Percentiles rank a stretch among this genome's conserved stretches.
phyloP scores from a whole-genome alignment of 495 filamentous ascomycete species.

The Paragyromitra xinjiangensis region DNA sequence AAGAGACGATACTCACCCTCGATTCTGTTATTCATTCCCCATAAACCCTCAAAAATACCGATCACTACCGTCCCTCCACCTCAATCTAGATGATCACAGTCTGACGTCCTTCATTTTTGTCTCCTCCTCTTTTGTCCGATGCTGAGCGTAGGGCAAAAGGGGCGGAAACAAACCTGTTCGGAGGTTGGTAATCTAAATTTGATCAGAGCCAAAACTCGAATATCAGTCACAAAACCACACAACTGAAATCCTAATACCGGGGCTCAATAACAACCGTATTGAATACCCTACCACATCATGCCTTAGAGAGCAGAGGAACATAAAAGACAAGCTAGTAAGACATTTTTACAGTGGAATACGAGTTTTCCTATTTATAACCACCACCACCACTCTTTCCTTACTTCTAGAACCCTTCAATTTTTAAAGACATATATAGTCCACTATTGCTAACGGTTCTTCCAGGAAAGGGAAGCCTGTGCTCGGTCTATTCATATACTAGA shows the following conservation, averaged over 20 bases:
- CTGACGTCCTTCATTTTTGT: slow-evolving; percentile 53
- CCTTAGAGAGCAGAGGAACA: neutral
- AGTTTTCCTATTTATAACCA: neutral
- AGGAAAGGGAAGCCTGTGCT: neutral
- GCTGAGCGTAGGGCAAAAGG: slow-evolving; percentile 46
- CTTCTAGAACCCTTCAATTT: neutral
- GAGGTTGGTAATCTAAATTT: slow-evolving; percentile 35
- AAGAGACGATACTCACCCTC: slow-evolving; percentile 22
- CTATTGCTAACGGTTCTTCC: neutral
- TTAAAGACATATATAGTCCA: neutral
- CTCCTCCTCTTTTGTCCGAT: slow-evolving; percentile 56
- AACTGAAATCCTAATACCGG: neutral
- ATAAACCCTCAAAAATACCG: neutral
- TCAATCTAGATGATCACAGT: neutral
- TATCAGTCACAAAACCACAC: neutral
- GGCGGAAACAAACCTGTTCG: slow-evolving; percentile 47
- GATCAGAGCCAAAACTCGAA: slow-evolving; percentile 2
- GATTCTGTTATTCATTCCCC: slow-evolving; percentile 11
- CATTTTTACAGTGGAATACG: neutral
- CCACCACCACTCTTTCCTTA: neutral
- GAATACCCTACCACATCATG: neutral
- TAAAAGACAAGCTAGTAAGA: neutral
- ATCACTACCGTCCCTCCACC: neutral
- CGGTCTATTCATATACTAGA: neutral
- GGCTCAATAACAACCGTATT: neutral